These are phyloP conservation scores for Grigorovia jiainica DNA, from an alignment of 805 yeast genomes.

Conservation along the genomic window DNA sequence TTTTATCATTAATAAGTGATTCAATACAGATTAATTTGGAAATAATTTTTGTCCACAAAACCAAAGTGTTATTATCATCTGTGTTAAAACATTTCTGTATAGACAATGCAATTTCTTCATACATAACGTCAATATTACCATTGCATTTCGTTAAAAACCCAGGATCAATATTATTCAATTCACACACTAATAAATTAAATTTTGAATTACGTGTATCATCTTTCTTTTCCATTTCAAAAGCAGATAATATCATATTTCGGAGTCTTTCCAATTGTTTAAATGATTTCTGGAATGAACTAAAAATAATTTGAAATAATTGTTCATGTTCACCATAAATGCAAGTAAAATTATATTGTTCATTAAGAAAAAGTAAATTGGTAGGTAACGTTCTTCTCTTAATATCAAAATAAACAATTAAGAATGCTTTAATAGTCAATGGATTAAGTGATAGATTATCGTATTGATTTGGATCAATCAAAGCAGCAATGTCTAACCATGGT, in stretches of 20 bases:
- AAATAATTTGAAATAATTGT: constrained; percentile 1
- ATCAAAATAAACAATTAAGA: constrained; percentile 17
- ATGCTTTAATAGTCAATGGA: constrained; percentile 11
- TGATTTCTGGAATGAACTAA: constrained; percentile 10
- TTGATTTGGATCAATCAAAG: neutral
- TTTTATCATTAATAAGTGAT: neutral
- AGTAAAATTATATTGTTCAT: constrained; percentile 3
- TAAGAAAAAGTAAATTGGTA: constrained; percentile 1
- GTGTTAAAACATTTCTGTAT: constrained; percentile 12
- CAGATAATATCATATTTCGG: constrained; percentile 9
- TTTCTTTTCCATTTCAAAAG: constrained; percentile 2
- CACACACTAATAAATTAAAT: constrained; percentile 4
- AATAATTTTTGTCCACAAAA: constrained; percentile 14
- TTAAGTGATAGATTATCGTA: constrained; percentile 3
- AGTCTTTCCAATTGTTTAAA: constrained; percentile 18
- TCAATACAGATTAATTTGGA: constrained; percentile 20
- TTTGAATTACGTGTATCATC: neutral
- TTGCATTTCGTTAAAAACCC: constrained; percentile 6
- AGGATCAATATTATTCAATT: constrained; percentile 8
- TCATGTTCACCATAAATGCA: constrained; percentile 3
- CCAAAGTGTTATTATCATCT: constrained; percentile 9
- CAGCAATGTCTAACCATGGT: constrained; percentile 10
- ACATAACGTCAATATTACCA: constrained; percentile 4
- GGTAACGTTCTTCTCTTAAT: constrained; percentile 10
- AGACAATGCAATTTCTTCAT: constrained; percentile 10